Evolutionary conservation across 2,329 filamentous ascomycete species (phyloP), one percentile per base, ranked within the genome.

Genomic region (Aspergillus nomiae): DNA sequence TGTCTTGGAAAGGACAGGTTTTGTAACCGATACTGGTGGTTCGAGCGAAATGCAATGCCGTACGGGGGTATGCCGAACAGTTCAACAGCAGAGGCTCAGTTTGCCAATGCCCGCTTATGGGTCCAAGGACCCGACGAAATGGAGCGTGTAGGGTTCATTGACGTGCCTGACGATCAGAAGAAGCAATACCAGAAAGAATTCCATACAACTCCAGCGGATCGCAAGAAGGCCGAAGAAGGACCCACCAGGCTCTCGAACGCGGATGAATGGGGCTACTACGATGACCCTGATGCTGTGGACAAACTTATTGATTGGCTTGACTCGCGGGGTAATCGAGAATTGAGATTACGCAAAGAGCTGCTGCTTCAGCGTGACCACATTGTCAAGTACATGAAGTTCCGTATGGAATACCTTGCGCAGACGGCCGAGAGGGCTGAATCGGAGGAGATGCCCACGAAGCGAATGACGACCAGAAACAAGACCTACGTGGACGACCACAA

Each of bases 1-100:
- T 89, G 94, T 21, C 84, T 99, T 30, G 95, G 95, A 64, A 94
- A 95, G 76, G 95, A 99, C 78, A 89, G 95, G 51, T 99, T 97
- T 83, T 97, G 94, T 89, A 98, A 99, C 78, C 88, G 94, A 59
- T 99, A 98, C 79, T 98, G 96, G 83, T 99, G 95, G 94, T 97
- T 98, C 76, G 95, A 99, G 79, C 90, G 94, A 66, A 99, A 98
- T 73, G 95, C 94, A 28, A 98, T 98, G 94, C 95, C 95, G 0
- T 97, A 94, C 72, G 92, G 86, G 36, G 95, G 95, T 5, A 84
- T 97, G 60, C 94, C 94, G 0, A 87, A 86, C 67, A 96, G 92
- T 77, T 97, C 94, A 19, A 98, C 94, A 1, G 91, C 92, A 1
- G 84, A 89, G 53, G 93, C 94, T 26, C 89, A 87, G 10, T 99